Base-by-base conservation (phyloP, 148 eudicot genomes). In the Chenopodium album region DNA sequence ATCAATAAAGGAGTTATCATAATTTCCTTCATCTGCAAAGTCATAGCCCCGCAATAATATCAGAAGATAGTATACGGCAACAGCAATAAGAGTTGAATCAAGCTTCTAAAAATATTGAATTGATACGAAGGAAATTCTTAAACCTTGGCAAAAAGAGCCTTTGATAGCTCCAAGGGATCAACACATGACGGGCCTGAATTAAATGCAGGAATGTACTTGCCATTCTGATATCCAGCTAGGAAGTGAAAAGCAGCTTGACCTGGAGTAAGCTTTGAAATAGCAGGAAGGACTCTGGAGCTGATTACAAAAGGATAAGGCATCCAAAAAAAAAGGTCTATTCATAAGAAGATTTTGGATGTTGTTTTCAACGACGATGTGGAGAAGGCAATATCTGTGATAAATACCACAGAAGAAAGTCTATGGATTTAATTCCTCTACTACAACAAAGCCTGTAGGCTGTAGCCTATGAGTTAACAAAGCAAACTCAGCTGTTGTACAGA, bases 141-240 rank as follows among this genome's bases (percentile, higher is more conserved):
- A n/a, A 76, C 67, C 78, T 76, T 59, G 67, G 78, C 44, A 37
- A 76, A 60, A 76, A 76, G 78, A 76, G 67, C 78, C 68, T 76
- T 76, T 59, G 78, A 32, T 20, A 76, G 47, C 29, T 31, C 78
- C 68, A 76, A 60, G 26, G 78, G 67, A 59, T 59, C 47, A 37
- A 76, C 34, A 7, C 67, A 76, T 37, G 67, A 60, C 23, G 68
- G 78, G 60, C 67, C 48, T 19, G 50, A 31, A 56, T 59, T 56
- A 37, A 31, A 76, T 26, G 78, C 78, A 76, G 78, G 78, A 34
- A 76, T 31, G 78, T 31, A 60, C 28, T 59, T 56, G 78, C 78
- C 78, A 76, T 76, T 76, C 63, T 76, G 78, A 76, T 59, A 76
- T 76, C 67, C 78, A 19, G 67, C 67, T 59, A 56, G 11, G 78